phyloP scores from a whole-genome alignment of 768 basidiomycete species.

The Saitozyma podzolica region DNA sequence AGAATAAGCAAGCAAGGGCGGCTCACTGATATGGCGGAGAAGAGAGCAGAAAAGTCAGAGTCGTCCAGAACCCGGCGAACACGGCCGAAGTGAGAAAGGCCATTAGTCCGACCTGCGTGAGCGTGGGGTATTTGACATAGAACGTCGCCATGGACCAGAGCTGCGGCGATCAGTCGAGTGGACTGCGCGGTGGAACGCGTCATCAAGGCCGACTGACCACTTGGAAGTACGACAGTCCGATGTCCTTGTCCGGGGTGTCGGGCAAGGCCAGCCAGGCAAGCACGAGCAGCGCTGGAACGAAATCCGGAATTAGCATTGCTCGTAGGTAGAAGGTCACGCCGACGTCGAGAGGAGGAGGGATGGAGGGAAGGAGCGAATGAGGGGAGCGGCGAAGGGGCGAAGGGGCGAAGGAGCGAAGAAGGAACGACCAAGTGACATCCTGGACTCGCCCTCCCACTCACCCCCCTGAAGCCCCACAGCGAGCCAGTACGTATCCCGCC shows the following conservation, averaged over 20 bases:
- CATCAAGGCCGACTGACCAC: conserved; percentile 44
- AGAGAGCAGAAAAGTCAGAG: conserved; percentile 72
- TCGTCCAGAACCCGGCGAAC: conserved; percentile 51
- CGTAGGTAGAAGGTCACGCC: neutral
- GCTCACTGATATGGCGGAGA: conserved; percentile 70
- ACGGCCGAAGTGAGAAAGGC: conserved; percentile 59
- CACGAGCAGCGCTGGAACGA: conserved; percentile 56
- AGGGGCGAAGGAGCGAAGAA: no score
- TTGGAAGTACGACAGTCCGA: conserved; percentile 63
- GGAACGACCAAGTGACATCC: no score
- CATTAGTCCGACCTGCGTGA: conserved; percentile 66
- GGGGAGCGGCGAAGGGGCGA: no score
- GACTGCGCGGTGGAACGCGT: no score
- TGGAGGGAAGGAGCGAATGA: no score
- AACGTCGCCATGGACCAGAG: conserved; percentile 71
- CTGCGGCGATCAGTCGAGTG: conserved; percentile 8
- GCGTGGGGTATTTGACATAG: conserved; percentile 71
- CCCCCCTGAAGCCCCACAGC: conserved; percentile 67
- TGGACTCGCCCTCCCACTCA: conserved; percentile 15
- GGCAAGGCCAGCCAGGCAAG: conserved; percentile 70
- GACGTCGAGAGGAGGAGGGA: neutral
- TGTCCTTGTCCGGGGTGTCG: conserved; percentile 73
- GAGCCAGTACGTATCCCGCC: conserved; percentile 76
- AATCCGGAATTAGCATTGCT: neutral
- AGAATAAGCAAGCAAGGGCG: neutral